Evolutionary conservation across 768 basidiomycete species (phyloP).

Genomic region (Suillus discolor): DNA sequence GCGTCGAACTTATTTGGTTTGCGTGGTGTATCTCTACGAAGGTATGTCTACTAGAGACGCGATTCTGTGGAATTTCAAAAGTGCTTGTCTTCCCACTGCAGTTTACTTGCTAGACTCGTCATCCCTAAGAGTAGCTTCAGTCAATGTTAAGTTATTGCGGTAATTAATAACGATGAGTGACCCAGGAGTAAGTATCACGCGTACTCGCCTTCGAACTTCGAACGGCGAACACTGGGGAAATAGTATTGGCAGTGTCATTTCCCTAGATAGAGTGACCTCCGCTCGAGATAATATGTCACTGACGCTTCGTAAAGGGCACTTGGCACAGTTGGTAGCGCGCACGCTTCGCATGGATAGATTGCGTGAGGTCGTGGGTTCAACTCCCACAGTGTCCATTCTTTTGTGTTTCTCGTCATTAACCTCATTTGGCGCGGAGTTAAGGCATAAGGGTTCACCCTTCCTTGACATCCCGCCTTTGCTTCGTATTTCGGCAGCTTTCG

Average conservation of each 20-base stretch:
- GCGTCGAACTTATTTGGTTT: background rate
- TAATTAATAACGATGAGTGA: background rate
- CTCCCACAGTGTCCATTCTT: conserved; percentile 50
- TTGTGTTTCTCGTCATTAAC: conserved; percentile 5
- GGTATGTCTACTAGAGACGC: background rate
- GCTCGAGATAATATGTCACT: background rate
- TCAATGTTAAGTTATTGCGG: background rate
- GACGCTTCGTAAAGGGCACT: conserved; percentile 38
- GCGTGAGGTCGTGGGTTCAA: conserved; percentile 63
- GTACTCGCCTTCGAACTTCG: too few relatives aligned
- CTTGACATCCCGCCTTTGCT: background rate
- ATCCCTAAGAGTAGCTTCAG: background rate
- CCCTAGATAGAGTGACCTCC: too few relatives aligned
- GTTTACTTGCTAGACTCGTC: background rate
- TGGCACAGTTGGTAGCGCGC: conserved; percentile 65
- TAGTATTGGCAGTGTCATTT: too few relatives aligned
- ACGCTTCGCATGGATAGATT: conserved; percentile 47
- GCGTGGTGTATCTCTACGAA: background rate
- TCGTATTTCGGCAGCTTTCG: background rate
- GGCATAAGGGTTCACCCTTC: background rate
- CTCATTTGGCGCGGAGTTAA: background rate
- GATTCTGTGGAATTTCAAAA: background rate
- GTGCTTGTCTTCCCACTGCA: background rate
- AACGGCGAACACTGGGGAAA: too few relatives aligned
- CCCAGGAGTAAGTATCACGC: background rate